Base-by-base conservation (phyloP, 2,329 filamentous ascomycete genomes). In the Fusarium tuaranense region DNA sequence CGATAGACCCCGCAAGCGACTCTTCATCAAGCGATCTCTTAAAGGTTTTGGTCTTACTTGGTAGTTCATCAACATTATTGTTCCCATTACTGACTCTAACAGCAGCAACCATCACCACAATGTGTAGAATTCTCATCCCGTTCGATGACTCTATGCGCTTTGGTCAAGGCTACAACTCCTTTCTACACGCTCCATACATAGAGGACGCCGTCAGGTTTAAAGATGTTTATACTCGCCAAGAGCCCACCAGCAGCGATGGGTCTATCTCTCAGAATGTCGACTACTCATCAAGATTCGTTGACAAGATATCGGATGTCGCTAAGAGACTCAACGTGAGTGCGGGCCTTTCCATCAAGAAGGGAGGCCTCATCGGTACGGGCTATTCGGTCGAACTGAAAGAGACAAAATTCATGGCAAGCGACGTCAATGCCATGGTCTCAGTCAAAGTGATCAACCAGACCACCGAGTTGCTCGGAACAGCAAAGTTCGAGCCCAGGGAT, bases 71-170 rank as follows among this genome's bases (percentile, higher is more conserved):
- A 51, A 27, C 14, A 30, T 51, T 7, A 16, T 30, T 16, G 8
- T 16, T 27, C 5, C 3, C 25, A 30, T 30, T 16, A 4, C 16
- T 16, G 5, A 27, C 46, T 27, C 14, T 5, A 48, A 18, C 20
- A 2, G 22, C 20, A 14, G 46, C 12, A 44, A 8, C 8, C 46
- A 2, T 51, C 46, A 30, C 25, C 32, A 39, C 36, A 4, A 71
- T 71, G 67, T 34, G 12, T 6, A 25, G 25, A 51, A 39, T 61
- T 9, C 67, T 73, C 1, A 61, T 32, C 1, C 70, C 71, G 3
- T 74, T 71, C 38, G 53, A 68, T 13, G 46, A 55, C 38, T 46
- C 61, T 27, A 74, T 74, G 71, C 67, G 71, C 34, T 14, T 74
- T 14, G 69, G 67, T 13, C 70, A 67, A 55, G 69, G 67, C 0